phyloP scores from a whole-genome alignment of 768 basidiomycete genomes.

The Cytidiella melzeri region DNA sequence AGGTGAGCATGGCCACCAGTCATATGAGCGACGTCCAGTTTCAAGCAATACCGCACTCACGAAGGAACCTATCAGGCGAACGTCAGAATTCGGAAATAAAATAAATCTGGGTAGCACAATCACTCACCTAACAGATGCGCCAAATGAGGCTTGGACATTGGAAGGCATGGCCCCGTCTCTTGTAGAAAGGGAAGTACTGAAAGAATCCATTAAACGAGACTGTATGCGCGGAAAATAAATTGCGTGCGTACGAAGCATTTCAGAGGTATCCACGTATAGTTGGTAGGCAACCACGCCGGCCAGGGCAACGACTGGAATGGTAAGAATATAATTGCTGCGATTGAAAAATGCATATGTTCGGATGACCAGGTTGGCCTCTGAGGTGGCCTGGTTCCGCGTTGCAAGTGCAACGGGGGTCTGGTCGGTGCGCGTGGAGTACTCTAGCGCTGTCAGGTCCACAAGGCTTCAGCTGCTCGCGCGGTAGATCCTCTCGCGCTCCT shows the following conservation, averaged over 20 bases:
- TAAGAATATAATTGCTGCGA: slow-evolving; percentile 61
- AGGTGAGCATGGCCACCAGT: too few relatives aligned
- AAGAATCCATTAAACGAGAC: background rate
- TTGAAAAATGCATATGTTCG: slow-evolving; percentile 86
- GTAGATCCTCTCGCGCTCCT: slow-evolving; percentile 65
- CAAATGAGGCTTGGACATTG: slow-evolving; percentile 76
- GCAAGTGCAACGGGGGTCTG: slow-evolving; percentile 78
- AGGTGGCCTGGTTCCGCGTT: slow-evolving; percentile 85
- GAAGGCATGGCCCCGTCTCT: slow-evolving; percentile 68
- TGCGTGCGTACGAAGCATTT: slow-evolving; percentile 60
- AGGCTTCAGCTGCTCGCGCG: slow-evolving; percentile 35
- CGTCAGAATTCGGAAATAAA: slow-evolving; percentile 4
- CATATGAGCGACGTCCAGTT: background rate
- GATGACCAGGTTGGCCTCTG: slow-evolving; percentile 76
- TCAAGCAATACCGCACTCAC: slow-evolving; percentile 14
- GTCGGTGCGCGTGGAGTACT: background rate
- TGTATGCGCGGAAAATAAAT: background rate
- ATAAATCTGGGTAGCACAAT: background rate
- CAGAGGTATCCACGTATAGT: slow-evolving; percentile 70
- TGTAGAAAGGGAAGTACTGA: slow-evolving; percentile 56
- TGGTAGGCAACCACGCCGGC: slow-evolving; percentile 76
- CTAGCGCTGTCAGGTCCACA: slow-evolving; percentile 1
- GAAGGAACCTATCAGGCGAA: slow-evolving; percentile 17
- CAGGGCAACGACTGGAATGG: slow-evolving; percentile 57
- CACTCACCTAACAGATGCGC: slow-evolving; percentile 70